These are phyloP conservation scores for Lipomyces sp. DNA, from an alignment of 805 yeast species.

Conservation along the genomic window DNA sequence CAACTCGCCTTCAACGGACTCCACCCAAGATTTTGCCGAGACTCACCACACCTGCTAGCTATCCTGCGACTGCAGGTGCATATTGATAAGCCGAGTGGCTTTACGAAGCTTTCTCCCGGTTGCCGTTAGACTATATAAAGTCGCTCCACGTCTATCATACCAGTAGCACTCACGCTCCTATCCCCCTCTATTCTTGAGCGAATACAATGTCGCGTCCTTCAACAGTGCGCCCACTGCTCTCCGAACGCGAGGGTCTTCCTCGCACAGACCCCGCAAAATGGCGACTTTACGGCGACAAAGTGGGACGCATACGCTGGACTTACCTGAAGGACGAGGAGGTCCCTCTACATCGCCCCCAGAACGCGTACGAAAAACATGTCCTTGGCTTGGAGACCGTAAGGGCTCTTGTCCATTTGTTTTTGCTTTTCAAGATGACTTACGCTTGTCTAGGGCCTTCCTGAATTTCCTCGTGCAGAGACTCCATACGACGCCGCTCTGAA, in stretches of 20 bases:
- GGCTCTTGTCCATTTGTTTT: not conserved
- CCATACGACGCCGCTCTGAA: slow-evolving; percentile 64
- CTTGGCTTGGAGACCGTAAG: slow-evolving; percentile 41
- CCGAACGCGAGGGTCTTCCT: slow-evolving; percentile 67
- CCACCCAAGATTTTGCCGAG: too few species aligned
- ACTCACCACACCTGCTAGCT: too few species aligned
- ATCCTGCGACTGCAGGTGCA: too few species aligned
- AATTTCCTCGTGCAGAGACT: slow-evolving; percentile 36
- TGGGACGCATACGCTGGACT: slow-evolving; percentile 67
- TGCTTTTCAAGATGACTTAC: not conserved
- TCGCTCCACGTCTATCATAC: too few species aligned
- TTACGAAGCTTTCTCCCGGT: too few species aligned
- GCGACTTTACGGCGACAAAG: slow-evolving; percentile 65
- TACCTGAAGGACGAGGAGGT: slow-evolving; percentile 47
- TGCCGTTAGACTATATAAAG: too few species aligned
- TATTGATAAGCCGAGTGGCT: too few species aligned
- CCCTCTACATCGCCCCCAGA: slow-evolving; percentile 40
- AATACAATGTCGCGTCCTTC: slow-evolving; percentile 17
- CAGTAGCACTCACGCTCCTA: too few species aligned
- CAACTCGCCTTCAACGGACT: too few species aligned
- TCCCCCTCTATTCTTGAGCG: too few species aligned
- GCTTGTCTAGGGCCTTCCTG: slow-evolving; percentile 37
- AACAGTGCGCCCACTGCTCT: slow-evolving; percentile 32
- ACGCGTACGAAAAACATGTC: slow-evolving; percentile 55
- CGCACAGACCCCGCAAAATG: slow-evolving; percentile 68